phyloP scores from a whole-genome alignment of 78 protist species.

The Abeoforma whisleri region DNA sequence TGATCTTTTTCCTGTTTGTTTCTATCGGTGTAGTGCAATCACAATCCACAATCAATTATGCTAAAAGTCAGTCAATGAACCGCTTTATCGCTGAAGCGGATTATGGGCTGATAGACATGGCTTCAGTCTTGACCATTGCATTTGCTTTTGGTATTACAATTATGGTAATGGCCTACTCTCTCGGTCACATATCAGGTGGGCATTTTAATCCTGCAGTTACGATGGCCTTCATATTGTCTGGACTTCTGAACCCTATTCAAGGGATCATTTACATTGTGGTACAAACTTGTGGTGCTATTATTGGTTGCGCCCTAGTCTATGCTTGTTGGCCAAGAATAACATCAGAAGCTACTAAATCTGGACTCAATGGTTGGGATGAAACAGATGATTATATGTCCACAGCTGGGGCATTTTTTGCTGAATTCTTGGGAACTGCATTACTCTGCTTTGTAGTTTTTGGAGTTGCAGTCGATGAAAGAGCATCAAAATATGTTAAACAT shows the following conservation, averaged over 20 bases:
- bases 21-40: too few relatives aligned
- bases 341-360: background rate
- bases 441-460: constrained; percentile 20
- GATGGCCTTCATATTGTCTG: constrained; percentile 35
- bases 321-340: background rate
- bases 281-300: constrained; percentile 21
- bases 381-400: background rate
- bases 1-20: constrained; percentile 5
- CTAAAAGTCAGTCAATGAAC: too few relatives aligned
- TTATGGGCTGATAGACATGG: too few relatives aligned
- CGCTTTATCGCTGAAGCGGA: too few relatives aligned
- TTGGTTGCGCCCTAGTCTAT: constrained; percentile 7
- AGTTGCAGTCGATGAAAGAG: constrained; percentile 23
- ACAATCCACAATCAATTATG: too few relatives aligned
- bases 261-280: constrained; percentile 19
- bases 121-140: constrained; percentile 19
- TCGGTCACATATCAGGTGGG: constrained; percentile 32
- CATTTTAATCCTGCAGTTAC: constrained; percentile 46
- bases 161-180: constrained; percentile 24
- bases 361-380: background rate
- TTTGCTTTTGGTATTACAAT: constrained; percentile 36
- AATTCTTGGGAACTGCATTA: constrained; percentile 30
- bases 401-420: constrained; percentile 28
- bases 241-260: background rate
- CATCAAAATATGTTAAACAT: background rate